phyloP scores from a whole-genome alignment of 768 basidiomycete species.

The Solioccasus polychromus region DNA sequence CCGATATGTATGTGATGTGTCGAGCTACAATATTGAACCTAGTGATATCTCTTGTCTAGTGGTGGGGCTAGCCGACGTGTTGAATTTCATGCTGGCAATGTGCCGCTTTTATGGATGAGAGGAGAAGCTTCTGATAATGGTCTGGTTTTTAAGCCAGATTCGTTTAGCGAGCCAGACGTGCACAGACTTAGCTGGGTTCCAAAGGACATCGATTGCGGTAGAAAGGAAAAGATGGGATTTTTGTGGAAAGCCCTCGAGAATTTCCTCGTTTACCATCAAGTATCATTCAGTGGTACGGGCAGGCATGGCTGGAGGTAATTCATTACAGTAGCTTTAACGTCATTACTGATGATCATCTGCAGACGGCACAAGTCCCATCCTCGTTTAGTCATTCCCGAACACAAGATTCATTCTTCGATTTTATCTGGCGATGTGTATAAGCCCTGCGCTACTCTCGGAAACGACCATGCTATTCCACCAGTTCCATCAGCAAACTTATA shows the following conservation, averaged over 20 bases:
- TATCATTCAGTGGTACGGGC: slow-evolving; percentile 9
- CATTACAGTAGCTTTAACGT: not conserved
- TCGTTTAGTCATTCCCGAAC: slow-evolving; percentile 5
- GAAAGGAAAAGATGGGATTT: not conserved
- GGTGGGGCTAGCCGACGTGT: not conserved
- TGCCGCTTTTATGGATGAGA: slow-evolving; percentile 10
- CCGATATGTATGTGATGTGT: slow-evolving; percentile 10
- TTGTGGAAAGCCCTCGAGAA: not conserved
- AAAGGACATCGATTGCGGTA: slow-evolving; percentile 6
- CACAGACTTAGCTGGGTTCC: slow-evolving; percentile 9
- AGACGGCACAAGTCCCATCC: slow-evolving; percentile 1
- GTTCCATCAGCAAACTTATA: not conserved
- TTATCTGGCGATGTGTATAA: not conserved
- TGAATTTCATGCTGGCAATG: slow-evolving; percentile 2
- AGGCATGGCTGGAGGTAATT: slow-evolving; percentile 1
- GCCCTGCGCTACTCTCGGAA: not conserved
- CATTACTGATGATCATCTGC: not conserved
- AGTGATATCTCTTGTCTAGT: not conserved
- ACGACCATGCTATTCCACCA: not conserved
- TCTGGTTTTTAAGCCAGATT: not conserved
- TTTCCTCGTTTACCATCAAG: slow-evolving; percentile 2
- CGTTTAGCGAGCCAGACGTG: too few relatives aligned
- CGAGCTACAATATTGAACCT: not conserved
- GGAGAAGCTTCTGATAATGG: slow-evolving; percentile 6
- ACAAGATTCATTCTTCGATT: slow-evolving; percentile 2